A percentile compares a stretch with the other conserved stretches of the same genome.
phyloP scores from a whole-genome alignment of 352 stramenopile genomes.

The Globisporangium megalacanthum region DNA sequence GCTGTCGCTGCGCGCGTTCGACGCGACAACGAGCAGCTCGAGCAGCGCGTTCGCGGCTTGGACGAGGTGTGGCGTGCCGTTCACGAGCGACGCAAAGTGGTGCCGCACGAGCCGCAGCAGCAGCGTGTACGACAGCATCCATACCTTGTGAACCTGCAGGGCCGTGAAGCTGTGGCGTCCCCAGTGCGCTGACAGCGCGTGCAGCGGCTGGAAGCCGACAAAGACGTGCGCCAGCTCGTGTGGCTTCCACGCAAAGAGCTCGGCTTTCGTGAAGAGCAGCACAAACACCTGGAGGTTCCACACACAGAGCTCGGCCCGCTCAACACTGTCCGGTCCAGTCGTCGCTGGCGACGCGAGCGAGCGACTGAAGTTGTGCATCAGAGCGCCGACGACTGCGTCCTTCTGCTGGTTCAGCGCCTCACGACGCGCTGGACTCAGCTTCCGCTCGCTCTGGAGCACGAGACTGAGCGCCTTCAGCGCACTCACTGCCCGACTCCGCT shows the following conservation, averaged over 20 bases:
- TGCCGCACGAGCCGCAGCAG: slow-evolving; percentile 73
- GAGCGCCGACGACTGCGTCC: slow-evolving; percentile 30
- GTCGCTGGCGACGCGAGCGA: slow-evolving; percentile 19
- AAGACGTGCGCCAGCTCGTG: slow-evolving; percentile 71
- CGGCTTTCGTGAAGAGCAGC: slow-evolving; percentile 67
- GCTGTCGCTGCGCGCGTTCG: background rate
- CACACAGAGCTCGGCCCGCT: slow-evolving; percentile 21
- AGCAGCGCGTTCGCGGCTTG: slow-evolving; percentile 63
- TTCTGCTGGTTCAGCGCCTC: slow-evolving; percentile 50
- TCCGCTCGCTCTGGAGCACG: slow-evolving; percentile 56
- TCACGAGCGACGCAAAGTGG: slow-evolving; percentile 65
- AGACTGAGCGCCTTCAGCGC: slow-evolving; percentile 48
- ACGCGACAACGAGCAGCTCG: slow-evolving; percentile 41
- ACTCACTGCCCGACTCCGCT: slow-evolving; percentile 36
- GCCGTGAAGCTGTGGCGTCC: slow-evolving; percentile 14
- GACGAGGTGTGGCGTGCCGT: slow-evolving; percentile 60
- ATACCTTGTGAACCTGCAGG: slow-evolving; percentile 60
- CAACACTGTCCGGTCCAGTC: background rate
- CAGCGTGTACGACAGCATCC: slow-evolving; percentile 72
- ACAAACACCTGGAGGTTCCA: slow-evolving; percentile 62
- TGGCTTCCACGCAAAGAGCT: slow-evolving; percentile 75
- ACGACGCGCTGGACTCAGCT: slow-evolving; percentile 42
- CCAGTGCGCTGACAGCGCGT: slow-evolving; percentile 23
- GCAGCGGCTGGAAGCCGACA: slow-evolving; percentile 55
- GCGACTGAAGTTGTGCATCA: slow-evolving; percentile 41